These are phyloP conservation scores for Azolla pinnata DNA, from an alignment of 75 land plant genomes.

Conservation along the genomic window DNA sequence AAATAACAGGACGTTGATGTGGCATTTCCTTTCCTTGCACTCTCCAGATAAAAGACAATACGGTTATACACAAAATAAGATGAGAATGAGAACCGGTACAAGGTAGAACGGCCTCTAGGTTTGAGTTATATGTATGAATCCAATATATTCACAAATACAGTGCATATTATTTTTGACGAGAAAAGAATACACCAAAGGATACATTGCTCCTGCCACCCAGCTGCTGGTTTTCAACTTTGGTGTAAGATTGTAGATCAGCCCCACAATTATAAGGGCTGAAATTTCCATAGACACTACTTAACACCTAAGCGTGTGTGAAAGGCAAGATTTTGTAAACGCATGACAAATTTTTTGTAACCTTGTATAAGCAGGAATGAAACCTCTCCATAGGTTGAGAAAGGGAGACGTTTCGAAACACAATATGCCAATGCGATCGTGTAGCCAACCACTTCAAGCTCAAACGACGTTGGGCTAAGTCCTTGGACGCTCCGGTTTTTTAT, in stretches of 20 bases:
- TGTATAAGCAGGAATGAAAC: conserved; percentile 65
- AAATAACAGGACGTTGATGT: too few relatives aligned
- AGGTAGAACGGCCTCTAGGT: too few relatives aligned
- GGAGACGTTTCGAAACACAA: conserved; percentile 71
- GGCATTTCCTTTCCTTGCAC: too few relatives aligned
- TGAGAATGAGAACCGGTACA: too few relatives aligned
- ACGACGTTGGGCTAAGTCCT: conserved; percentile 72
- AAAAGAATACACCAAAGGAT: conserved; percentile 35
- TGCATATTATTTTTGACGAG: not conserved
- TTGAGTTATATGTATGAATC: too few relatives aligned
- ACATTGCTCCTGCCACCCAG: conserved; percentile 60
- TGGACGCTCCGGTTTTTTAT: conserved; percentile 58
- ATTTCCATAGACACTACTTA: not conserved
- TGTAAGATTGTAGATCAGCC: conserved; percentile 63
- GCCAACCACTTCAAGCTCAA: conserved; percentile 93
- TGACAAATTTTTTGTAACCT: too few relatives aligned
- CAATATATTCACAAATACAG: too few relatives aligned
- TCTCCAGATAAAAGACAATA: too few relatives aligned
- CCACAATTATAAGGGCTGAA: conserved; percentile 66
- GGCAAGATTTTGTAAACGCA: not conserved
- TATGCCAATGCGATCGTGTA: conserved; percentile 86
- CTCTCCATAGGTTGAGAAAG: conserved; percentile 95
- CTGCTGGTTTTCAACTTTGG: conserved; percentile 31
- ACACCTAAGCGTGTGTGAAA: not conserved
- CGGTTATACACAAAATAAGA: too few relatives aligned